Evolutionary conservation across 495 filamentous ascomycete species (phyloP).

Genomic region (Aspergillus asperescens): DNA sequence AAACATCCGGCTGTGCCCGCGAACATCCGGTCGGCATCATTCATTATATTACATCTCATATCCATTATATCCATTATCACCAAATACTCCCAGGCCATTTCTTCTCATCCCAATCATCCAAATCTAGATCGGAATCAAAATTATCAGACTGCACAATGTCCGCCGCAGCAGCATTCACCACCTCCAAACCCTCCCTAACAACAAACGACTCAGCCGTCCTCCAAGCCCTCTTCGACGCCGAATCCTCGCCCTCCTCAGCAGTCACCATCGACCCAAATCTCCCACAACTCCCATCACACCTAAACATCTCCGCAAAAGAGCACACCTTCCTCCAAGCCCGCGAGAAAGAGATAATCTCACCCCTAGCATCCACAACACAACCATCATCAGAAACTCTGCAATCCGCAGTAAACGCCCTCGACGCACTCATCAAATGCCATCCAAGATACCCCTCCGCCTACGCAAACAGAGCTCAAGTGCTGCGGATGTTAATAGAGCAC

Average conservation of each 20-base stretch:
- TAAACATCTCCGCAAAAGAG: slow-evolving; percentile 24
- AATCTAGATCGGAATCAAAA: not conserved
- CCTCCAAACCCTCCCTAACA: slow-evolving; percentile 49
- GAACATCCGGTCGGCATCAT: not conserved
- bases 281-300: slow-evolving; percentile 50
- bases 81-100: not conserved
- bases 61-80: not conserved
- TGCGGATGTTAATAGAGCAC: slow-evolving; percentile 46
- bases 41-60: not conserved
- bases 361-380: slow-evolving; percentile 18
- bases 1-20: slow-evolving; percentile 3
- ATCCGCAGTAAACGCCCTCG: slow-evolving; percentile 39
- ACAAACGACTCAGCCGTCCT: slow-evolving; percentile 67
- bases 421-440: slow-evolving; percentile 48
- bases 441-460: slow-evolving; percentile 68
- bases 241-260: slow-evolving; percentile 53
- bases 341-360: slow-evolving; percentile 29
- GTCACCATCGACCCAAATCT: slow-evolving; percentile 53
- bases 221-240: slow-evolving; percentile 74
- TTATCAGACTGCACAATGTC: slow-evolving; percentile 6
- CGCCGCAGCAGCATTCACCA: slow-evolving; percentile 38
- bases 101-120: not conserved
- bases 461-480: slow-evolving; percentile 71
- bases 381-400: slow-evolving; percentile 20
- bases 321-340: slow-evolving; percentile 24